These are phyloP conservation scores for Ophiostoma piceae DNA, from an alignment of 2,329 filamentous ascomycete species.

Conservation along the genomic window DNA sequence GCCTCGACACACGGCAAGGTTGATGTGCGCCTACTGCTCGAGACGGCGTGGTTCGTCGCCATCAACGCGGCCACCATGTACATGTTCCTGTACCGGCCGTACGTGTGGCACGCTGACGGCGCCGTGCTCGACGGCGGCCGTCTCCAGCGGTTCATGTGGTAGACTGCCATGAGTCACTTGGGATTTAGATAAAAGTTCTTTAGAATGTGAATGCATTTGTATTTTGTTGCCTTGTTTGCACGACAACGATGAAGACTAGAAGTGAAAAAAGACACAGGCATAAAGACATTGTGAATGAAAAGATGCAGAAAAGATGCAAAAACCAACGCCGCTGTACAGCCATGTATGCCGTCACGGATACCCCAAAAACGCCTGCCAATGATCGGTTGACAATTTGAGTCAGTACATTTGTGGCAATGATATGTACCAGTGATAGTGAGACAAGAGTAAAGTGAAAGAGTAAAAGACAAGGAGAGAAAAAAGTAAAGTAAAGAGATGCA, in stretches of 20 bases:
- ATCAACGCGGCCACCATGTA: conserved; percentile 65
- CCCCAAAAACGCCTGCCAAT: conserved; percentile 10
- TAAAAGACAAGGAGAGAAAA: not conserved
- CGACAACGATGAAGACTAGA: not conserved
- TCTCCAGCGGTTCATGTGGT: conserved; percentile 81
- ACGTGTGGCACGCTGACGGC: conserved; percentile 57
- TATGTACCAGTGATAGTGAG: not conserved
- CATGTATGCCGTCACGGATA: not conserved
- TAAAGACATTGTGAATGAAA: conserved; percentile 1
- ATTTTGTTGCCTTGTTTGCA: not conserved
- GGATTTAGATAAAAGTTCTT: not conserved
- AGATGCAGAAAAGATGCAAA: not conserved
- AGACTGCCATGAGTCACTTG: not conserved
- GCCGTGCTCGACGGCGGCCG: conserved; percentile 49
- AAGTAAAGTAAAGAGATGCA: not conserved
- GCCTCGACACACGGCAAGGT: conserved; percentile 31
- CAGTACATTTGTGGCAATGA: not conserved
- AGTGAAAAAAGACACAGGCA: not conserved
- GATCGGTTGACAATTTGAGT: conserved; percentile 4
- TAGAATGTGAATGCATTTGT: not conserved
- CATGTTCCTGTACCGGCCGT: conserved; percentile 64
- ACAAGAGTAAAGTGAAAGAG: not conserved
- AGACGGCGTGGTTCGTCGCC: conserved; percentile 63
- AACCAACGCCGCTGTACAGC: not conserved
- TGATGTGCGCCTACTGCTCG: conserved; percentile 49